Evolutionary conservation across 2,329 filamentous ascomycete species (phyloP).

Genomic region (Ceratocystis colombiana): DNA sequence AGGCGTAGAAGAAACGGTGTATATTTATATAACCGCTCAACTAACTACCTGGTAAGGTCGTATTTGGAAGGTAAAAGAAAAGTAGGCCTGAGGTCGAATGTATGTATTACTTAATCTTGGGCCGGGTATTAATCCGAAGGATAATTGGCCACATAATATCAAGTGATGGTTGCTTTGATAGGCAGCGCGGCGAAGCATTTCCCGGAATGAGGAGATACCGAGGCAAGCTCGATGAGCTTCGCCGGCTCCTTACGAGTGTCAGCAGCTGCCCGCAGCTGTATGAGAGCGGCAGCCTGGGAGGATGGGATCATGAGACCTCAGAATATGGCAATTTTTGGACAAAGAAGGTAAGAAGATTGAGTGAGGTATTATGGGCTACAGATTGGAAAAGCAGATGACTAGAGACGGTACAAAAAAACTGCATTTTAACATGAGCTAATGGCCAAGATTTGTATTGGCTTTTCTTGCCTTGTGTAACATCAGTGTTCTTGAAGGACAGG

Average conservation of each 20-base stretch:
- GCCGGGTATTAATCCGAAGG: not conserved
- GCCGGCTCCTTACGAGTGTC: not conserved
- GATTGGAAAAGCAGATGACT: too few species aligned
- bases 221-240: not conserved
- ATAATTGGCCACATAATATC: not conserved
- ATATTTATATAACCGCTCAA: slow-evolving; percentile 7
- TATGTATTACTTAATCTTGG: not conserved
- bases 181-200: not conserved
- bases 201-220: slow-evolving; percentile 7
- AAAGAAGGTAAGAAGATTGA: not conserved
- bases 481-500: too few species aligned
- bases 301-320: not conserved
- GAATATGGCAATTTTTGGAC: not conserved
- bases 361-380: too few species aligned
- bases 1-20: not conserved
- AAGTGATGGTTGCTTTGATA: not conserved
- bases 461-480: too few species aligned
- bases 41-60: not conserved
- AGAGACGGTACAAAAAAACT: too few species aligned
- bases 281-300: not conserved
- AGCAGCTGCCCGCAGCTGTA: not conserved
- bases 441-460: too few species aligned
- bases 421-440: too few species aligned
- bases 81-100: not conserved
- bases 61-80: slow-evolving; percentile 6